phyloP scores from a whole-genome alignment of 1,284 basidiomycete genomes.

The Crepidotus sp. region DNA sequence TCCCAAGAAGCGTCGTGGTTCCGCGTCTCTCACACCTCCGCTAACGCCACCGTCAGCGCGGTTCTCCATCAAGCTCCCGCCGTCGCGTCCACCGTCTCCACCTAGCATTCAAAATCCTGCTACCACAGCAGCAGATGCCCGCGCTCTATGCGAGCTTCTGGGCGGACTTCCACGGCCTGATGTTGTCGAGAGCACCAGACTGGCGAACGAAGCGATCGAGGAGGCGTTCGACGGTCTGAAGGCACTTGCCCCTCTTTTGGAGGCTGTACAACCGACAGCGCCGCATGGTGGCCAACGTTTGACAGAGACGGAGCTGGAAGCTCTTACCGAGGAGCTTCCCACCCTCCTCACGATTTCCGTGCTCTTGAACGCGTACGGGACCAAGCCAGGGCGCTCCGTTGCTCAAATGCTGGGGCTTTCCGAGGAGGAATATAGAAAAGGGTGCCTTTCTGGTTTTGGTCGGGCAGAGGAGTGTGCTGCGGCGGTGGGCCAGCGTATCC shows the following conservation, averaged over 20 bases:
- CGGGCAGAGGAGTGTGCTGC: slow-evolving; percentile 65
- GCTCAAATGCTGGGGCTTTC: slow-evolving; percentile 46
- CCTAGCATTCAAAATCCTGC: slow-evolving; percentile 29
- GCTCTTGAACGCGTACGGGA: slow-evolving; percentile 39
- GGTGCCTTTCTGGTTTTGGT: slow-evolving; percentile 63
- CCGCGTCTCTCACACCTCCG: slow-evolving; percentile 40
- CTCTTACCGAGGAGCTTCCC: slow-evolving; percentile 53
- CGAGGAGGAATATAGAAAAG: slow-evolving; percentile 55
- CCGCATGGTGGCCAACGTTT: slow-evolving; percentile 20
- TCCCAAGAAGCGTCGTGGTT: slow-evolving; percentile 33
- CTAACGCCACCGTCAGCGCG: slow-evolving; percentile 48
- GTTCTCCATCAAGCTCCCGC: slow-evolving; percentile 60
- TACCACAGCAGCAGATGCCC: slow-evolving; percentile 47
- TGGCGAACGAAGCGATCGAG: slow-evolving; percentile 67
- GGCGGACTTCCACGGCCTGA: slow-evolving; percentile 52
- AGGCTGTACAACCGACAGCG: slow-evolving; percentile 32
- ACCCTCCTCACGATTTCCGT: slow-evolving; percentile 62
- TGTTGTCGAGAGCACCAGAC: slow-evolving; percentile 34
- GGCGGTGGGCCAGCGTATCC: slow-evolving; percentile 46
- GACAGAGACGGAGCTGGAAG: slow-evolving; percentile 35
- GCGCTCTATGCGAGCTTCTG: slow-evolving; percentile 51
- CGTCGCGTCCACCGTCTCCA: slow-evolving; percentile 61
- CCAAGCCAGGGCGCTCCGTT: slow-evolving; percentile 31
- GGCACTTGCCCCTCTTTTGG: slow-evolving; percentile 48
- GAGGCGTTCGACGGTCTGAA: slow-evolving; percentile 62